Percentiles rank a stretch among this genome's conserved stretches.
Evolutionary conservation across 1,139 yeast species (phyloP).

Genomic region (Yarrowia galli): DNA sequence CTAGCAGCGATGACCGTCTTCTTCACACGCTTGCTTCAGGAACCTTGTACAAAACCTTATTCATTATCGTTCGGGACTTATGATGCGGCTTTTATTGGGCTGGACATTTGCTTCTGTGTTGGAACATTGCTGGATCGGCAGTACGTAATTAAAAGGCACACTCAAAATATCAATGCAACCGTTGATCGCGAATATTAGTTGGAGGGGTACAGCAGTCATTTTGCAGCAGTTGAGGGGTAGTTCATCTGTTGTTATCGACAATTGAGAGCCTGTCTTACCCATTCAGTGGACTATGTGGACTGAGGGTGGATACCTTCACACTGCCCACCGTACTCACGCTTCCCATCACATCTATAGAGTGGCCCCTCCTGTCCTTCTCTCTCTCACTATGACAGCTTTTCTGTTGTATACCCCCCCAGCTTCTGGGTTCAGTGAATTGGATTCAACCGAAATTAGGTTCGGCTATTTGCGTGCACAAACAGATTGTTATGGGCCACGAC

Average conservation of each 20-base stretch:
- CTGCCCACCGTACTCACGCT: too few relatives aligned
- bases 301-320: too few relatives aligned
- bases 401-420: too few relatives aligned
- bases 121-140: slow-evolving; percentile 35
- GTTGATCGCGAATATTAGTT: neutral
- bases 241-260: too few relatives aligned
- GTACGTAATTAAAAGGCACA: neutral
- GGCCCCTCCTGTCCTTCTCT: too few relatives aligned
- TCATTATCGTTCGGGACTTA: neutral
- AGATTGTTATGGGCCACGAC: slow-evolving; percentile 24
- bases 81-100: slow-evolving; percentile 32
- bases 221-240: neutral
- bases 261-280: too few relatives aligned
- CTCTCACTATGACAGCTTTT: too few relatives aligned
- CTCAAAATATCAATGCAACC: neutral
- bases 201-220: neutral
- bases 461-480: slow-evolving; percentile 16
- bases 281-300: too few relatives aligned
- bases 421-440: neutral
- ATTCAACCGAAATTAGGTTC: neutral
- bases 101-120: slow-evolving; percentile 9
- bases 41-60: neutral
- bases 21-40: neutral
- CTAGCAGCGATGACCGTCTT: too few relatives aligned
- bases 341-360: too few relatives aligned